Conservation (phyloP, 2,329 filamentous ascomycete genomes). For the Onygenales sp. region DNA sequence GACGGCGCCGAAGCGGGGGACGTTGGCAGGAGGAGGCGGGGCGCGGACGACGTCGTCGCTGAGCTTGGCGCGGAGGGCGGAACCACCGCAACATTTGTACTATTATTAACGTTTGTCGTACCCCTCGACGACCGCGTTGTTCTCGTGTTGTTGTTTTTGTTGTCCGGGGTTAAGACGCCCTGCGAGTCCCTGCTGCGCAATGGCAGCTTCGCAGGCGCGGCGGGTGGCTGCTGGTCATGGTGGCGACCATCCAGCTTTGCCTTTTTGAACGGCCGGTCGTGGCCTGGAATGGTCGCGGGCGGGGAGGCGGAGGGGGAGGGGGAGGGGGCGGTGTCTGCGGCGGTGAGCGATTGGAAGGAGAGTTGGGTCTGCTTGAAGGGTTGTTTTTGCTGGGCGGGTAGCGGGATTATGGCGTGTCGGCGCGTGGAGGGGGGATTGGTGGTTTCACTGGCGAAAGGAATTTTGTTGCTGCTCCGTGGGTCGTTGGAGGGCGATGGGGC, state of each 20-base stretch:
- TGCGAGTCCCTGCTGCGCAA: slow-evolving; percentile 19
- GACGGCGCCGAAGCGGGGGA: slow-evolving; percentile 4
- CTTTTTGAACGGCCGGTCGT: slow-evolving; percentile 8
- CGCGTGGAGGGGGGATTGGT: slow-evolving; percentile 7
- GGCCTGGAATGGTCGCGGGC: slow-evolving; percentile 1
- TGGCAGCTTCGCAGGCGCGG: slow-evolving; percentile 12
- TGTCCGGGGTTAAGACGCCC: slow-evolving; percentile 14
- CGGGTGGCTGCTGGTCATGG: slow-evolving; percentile 7
- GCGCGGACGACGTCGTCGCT: neutral
- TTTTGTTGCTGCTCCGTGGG: slow-evolving; percentile 14
- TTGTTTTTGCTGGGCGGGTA: slow-evolving; percentile 7
- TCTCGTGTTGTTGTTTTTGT: slow-evolving; percentile 1
- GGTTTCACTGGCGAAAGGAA: slow-evolving; percentile 18
- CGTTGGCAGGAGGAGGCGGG: neutral
- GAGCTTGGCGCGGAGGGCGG: neutral
- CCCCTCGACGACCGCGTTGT: neutral
- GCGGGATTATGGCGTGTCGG: slow-evolving; percentile 2
- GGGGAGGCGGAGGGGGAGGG: neutral
- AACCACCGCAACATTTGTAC: too few relatives aligned
- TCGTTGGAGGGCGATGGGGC: slow-evolving; percentile 16
- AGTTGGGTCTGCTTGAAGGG: neutral
- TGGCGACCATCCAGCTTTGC: slow-evolving; percentile 11
- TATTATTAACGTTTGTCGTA: too few relatives aligned
- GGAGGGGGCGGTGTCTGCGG: slow-evolving; percentile 2
- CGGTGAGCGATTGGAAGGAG: slow-evolving; percentile 6